phyloP scores from a whole-genome alignment of 768 basidiomycete genomes.

The Boletus rufocinnamomeus region DNA sequence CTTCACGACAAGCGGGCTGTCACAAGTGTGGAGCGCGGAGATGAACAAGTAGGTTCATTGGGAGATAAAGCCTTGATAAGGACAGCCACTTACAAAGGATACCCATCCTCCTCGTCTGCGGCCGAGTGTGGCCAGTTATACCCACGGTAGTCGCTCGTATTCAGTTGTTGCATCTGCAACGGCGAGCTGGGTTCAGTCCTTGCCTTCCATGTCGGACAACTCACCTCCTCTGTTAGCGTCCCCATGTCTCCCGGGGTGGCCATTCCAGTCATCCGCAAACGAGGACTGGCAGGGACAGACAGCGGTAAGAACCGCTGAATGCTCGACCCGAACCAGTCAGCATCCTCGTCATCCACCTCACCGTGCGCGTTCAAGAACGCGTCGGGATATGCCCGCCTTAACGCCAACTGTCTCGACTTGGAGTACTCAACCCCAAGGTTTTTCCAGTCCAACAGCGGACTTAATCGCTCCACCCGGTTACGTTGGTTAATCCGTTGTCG shows the following conservation, averaged over 20 bases:
- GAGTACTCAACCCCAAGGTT: constrained; percentile 96
- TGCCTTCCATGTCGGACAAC: constrained; percentile 17
- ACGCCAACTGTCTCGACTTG: constrained; percentile 89
- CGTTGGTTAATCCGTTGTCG: constrained; percentile 98
- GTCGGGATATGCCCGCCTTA: constrained; percentile 94
- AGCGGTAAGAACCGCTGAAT: constrained; percentile 69
- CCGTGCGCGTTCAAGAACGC: constrained; percentile 71
- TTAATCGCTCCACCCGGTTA: constrained; percentile 93
- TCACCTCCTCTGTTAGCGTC: constrained; percentile 82
- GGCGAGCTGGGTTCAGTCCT: not conserved
- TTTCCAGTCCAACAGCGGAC: constrained; percentile 97
- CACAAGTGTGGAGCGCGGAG: not conserved
- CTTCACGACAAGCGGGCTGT: constrained; percentile 87
- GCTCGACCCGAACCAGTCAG: constrained; percentile 44
- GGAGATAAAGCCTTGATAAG: constrained; percentile 17
- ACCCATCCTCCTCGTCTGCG: constrained; percentile 89
- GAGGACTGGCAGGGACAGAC: constrained; percentile 86
- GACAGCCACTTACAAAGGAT: constrained; percentile 70
- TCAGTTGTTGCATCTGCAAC: constrained; percentile 77
- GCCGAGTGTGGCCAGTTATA: constrained; percentile 55
- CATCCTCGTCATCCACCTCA: constrained; percentile 49
- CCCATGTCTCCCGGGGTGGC: constrained; percentile 95
- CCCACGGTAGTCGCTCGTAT: constrained; percentile 80
- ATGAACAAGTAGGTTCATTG: constrained; percentile 5
- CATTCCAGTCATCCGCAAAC: constrained; percentile 67